Base-by-base conservation (phyloP, 305 asterid genomes). In the Fraxinus ornus region DNA sequence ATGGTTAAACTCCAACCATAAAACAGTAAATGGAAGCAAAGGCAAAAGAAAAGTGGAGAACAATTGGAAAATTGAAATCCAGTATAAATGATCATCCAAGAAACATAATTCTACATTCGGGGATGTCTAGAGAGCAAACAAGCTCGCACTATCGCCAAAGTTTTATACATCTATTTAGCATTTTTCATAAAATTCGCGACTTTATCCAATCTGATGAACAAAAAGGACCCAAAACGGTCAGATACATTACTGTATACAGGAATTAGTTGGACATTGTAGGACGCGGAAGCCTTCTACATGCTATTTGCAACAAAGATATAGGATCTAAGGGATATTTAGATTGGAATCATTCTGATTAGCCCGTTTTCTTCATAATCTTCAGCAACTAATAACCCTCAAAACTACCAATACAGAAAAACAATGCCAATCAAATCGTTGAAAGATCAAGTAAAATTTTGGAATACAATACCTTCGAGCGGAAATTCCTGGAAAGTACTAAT, bases 401-500 rank as follows among this genome's bases (percentile, higher is more conserved):
- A 47, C 3, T 13, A 47, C 60, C 17, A 44, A 15, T 15, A 15
- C 60, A 47, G 21, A 15, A 47, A 47, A 5, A 21, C 68, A 19
- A 57, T 19, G 9, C 68, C 68, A 57, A 57, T 57, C 28, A n/a
- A 19, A 57, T 57, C 12, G 24, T n/a, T 19, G 26, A 57, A 57
- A 21, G 28, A 57, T 60, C 71, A 21, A 60, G 9, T 21, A 21
- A 10, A 2, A 6, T 12, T 1, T 62, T 62, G 24, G 71, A 76
- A 44, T 44, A 52, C 72, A 55, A 78, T 73, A 93, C 98, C 98
- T 92, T 92, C 89, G 35, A 93, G 90, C 36, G 95, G 98, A 88
- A 95, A 93, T 88, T 93, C 94, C 88, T 86, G 87, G 83, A 95
- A 95, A 5, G 98, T 92, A 30, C 84, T 86, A 62, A 79, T 80